Evolutionary conservation across 1,284 basidiomycete genomes (phyloP), one percentile per base, ranked within the genome.

Genomic region (Fomitopsis palustris): DNA sequence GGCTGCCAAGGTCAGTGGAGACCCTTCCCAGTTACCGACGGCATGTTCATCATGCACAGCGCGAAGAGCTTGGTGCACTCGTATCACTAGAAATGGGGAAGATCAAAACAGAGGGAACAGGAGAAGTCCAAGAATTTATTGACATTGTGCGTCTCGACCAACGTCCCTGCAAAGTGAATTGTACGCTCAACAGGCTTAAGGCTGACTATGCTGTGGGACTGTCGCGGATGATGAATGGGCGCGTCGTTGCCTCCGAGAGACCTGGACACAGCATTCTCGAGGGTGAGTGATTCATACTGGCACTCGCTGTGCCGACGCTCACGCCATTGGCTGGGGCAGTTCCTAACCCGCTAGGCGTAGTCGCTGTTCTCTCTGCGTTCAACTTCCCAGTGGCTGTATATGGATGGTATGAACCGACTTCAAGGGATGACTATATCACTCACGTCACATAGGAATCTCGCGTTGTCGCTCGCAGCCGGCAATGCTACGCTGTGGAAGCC

Each of bases 401-500:
- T 73, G 92, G 89, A 65, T 93, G 92, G 90, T 88, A 47, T 27
- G 7, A 21, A 16, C 72, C 47, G 31, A 21, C 25, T 29, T 16
- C 12, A n/a, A 5, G 8, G 12, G 6, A 47, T 12, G 25, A 12
- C 2, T 47, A 17, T n/a, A 23, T 47, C 45, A 27, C 23, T 29
- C 25, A 47, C 45, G 4, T 5, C 4, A 25, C 4, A 29, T 55
- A 94, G 92, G 95, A 98, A 98, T 74, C 81, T 97, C 49, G 85
- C 93, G 1, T 80, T 98, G 31, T 93, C 94, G 2, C 79, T 98
- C 57, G 90, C 92, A 2, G 92, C 93, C 37, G 95, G 95, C 8
- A 98, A 98, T 73, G 87, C 93, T 1, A 96, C 94, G 0, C 77
- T 98, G 49, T 98, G 95, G 95, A 98, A 98, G 72, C 95, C 95